Percentiles rank a stretch among this genome's conserved stretches.
These are phyloP conservation scores for Terana coerulea DNA, from an alignment of 768 basidiomycete genomes.

Conservation along the genomic window DNA sequence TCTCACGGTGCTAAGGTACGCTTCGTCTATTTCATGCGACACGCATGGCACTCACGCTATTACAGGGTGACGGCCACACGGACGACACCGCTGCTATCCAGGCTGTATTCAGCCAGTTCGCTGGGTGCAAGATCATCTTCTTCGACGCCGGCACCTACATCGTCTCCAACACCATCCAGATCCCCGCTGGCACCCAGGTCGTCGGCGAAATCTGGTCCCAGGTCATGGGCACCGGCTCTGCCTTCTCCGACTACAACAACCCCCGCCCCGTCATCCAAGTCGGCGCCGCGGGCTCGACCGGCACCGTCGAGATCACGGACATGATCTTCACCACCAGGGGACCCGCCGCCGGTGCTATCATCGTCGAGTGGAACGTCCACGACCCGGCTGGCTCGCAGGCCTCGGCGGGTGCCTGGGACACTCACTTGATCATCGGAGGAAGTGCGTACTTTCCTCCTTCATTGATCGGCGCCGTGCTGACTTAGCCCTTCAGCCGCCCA, in stretches of 20 bases:
- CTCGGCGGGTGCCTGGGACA: conserved; percentile 50
- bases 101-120: conserved; percentile 57
- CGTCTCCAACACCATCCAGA: conserved; percentile 41
- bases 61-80: conserved; percentile 61
- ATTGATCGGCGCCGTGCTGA: not conserved
- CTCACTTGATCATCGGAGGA: conserved; percentile 33
- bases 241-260: conserved; percentile 36
- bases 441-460: conserved; percentile 16
- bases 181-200: conserved; percentile 44
- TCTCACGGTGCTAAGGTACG: conserved; percentile 52
- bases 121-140: conserved; percentile 78
- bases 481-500: conserved; percentile 18
- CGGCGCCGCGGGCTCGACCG: conserved; percentile 34
- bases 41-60: not conserved
- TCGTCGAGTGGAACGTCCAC: conserved; percentile 56
- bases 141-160: conserved; percentile 64
- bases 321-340: conserved; percentile 41
- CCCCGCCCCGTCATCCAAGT: conserved; percentile 42
- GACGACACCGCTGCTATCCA: conserved; percentile 72
- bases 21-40: not conserved
- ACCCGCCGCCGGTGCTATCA: conserved; percentile 52
- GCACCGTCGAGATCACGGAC: conserved; percentile 42
- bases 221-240: conserved; percentile 41
- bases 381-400: conserved; percentile 44
- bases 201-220: conserved; percentile 49